Conservation (phyloP, 2,329 filamentous ascomycete species). For the Pseudogymnoascus sp. region DNA sequence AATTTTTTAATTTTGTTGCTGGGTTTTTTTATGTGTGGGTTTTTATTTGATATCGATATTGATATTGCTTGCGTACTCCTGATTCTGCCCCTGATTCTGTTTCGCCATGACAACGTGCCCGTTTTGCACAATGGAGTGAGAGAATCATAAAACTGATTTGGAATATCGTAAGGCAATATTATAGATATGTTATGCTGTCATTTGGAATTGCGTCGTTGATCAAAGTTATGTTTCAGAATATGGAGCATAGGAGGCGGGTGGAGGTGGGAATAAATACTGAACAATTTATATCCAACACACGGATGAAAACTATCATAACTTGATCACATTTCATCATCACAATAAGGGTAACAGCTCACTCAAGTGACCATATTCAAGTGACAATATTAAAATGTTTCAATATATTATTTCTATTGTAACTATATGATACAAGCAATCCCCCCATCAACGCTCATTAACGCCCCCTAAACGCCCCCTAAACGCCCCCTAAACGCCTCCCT, state of each 20-base stretch:
- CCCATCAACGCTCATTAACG: slow-evolving; percentile 11
- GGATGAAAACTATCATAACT: background rate
- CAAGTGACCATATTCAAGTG: background rate
- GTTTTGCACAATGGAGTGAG: background rate
- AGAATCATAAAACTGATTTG: background rate
- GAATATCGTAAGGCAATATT: background rate
- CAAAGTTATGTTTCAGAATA: background rate
- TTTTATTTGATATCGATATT: background rate
- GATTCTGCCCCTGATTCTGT: background rate
- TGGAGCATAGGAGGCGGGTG: background rate
- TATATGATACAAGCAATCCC: background rate
- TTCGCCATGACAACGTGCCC: background rate
- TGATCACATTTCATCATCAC: background rate
- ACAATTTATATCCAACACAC: background rate
- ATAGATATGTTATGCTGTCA: background rate
- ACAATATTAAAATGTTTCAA: background rate
- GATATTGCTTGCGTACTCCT: background rate
- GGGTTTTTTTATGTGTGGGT: background rate
- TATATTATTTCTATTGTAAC: background rate
- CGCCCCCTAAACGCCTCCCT: slow-evolving; percentile 36
- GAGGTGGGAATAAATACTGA: background rate
- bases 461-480: slow-evolving; percentile 12
- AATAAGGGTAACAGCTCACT: background rate
- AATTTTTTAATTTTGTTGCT: background rate
- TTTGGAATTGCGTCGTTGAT: background rate